phyloP scores from a whole-genome alignment of 2,329 filamentous ascomycete species.

The Microcyclospora pomicola region DNA sequence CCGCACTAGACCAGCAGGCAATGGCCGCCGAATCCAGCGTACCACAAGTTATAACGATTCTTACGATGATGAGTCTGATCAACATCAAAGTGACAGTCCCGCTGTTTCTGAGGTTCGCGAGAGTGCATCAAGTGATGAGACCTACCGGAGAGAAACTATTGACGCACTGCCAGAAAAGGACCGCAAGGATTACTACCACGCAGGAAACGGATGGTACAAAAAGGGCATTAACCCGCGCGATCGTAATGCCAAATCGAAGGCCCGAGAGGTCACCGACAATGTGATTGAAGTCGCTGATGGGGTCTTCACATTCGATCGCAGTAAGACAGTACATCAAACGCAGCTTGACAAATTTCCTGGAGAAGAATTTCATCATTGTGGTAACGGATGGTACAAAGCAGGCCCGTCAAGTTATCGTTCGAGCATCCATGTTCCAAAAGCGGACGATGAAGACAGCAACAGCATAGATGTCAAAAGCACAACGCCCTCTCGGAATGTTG shows the following conservation, averaged over 20 bases:
- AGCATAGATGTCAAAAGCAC: too few species aligned
- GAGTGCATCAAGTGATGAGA: neutral
- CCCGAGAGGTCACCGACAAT: neutral
- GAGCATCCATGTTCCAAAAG: conserved; percentile 1
- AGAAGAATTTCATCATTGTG: conserved; percentile 10
- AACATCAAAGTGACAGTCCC: too few species aligned
- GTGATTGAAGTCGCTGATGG: neutral
- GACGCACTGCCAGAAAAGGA: conserved; percentile 7
- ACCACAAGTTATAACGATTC: conserved; percentile 1
- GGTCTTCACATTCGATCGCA: neutral
- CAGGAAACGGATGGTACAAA: conserved; percentile 15
- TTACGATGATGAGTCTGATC: conserved; percentile 1
- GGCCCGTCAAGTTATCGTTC: conserved; percentile 4
- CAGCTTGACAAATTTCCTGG: conserved; percentile 9
- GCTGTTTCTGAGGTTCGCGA: neutral
- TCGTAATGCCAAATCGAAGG: neutral
- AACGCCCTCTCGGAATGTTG: too few species aligned
- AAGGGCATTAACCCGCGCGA: conserved; percentile 3
- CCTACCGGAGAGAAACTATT: conserved; percentile 5
- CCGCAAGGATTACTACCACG: conserved; percentile 10
- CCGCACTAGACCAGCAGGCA: conserved; percentile 5
- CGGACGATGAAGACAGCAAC: neutral
- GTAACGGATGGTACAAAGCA: conserved; percentile 13
- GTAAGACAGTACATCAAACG: conserved; percentile 5
- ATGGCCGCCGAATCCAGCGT: conserved; percentile 1